These are phyloP conservation scores for Fusarium sp. DNA, from an alignment of 2,329 filamentous ascomycete genomes.

Conservation along the genomic window DNA sequence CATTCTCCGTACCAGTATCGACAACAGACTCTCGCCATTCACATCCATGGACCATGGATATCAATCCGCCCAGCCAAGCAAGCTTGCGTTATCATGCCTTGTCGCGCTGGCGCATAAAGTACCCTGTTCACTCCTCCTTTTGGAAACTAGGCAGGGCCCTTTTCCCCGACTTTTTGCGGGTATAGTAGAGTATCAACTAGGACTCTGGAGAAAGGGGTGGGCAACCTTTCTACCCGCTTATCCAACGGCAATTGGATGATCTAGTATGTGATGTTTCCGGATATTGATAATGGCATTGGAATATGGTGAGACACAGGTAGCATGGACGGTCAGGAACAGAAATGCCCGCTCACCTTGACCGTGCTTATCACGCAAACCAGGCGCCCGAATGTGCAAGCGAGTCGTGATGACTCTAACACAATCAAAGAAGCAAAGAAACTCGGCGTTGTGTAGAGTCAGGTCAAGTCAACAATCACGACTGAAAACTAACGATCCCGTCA, in stretches of 20 bases:
- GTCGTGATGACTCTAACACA: conserved; percentile 7
- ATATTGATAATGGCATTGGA: conserved; percentile 20
- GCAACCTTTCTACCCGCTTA: conserved; percentile 6
- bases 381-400: conserved; percentile 8
- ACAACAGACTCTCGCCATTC: conserved; percentile 1
- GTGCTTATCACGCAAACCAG: conserved; percentile 18
- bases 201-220: conserved; percentile 18
- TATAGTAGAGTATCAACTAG: not conserved
- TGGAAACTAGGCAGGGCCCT: conserved; percentile 22
- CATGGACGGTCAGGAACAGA: conserved; percentile 25
- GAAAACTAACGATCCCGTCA: conserved; percentile 29
- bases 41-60: conserved; percentile 9
- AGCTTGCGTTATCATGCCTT: conserved; percentile 15
- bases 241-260: conserved; percentile 12
- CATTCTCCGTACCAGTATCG: conserved; percentile 6
- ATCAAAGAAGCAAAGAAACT: not conserved
- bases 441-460: not conserved
- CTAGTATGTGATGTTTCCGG: conserved; percentile 15
- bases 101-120: conserved; percentile 4
- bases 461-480: not conserved
- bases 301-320: conserved; percentile 6
- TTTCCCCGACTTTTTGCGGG: conserved; percentile 22
- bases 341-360: not conserved
- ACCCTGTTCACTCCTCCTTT: conserved; percentile 28
- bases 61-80: conserved; percentile 16